Evolutionary conservation across 768 basidiomycete genomes (phyloP).

Genomic region (Trametes cinnabarina): DNA sequence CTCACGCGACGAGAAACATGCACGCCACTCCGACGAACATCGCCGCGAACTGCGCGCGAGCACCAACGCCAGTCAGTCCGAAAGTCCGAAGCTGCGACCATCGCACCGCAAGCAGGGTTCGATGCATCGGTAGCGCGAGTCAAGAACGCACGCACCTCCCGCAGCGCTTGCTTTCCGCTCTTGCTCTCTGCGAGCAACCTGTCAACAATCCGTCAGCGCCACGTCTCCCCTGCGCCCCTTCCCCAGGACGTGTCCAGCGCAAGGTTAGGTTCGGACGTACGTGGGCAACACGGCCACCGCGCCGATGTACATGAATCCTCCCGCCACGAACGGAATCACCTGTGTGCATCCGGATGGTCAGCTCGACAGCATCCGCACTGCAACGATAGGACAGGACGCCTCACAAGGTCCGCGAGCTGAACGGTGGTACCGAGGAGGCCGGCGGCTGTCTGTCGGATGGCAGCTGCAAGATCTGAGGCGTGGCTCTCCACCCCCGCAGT

Average conservation of each 20-base stretch:
- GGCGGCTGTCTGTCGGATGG: slow-evolving; percentile 68
- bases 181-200: slow-evolving; percentile 86
- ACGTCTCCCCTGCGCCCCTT: neutral
- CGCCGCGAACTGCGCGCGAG: slow-evolving; percentile 67
- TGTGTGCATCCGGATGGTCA: slow-evolving; percentile 28
- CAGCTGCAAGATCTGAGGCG: slow-evolving; percentile 67
- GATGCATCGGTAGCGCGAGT: neutral
- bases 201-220: slow-evolving; percentile 7
- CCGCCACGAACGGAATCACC: slow-evolving; percentile 89
- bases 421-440: slow-evolving; percentile 86
- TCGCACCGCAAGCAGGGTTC: no score
- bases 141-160: slow-evolving; percentile 59
- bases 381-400: slow-evolving; percentile 25
- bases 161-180: slow-evolving; percentile 83
- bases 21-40: slow-evolving; percentile 89
- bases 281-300: slow-evolving; percentile 89
- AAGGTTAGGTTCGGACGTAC: slow-evolving; percentile 45
- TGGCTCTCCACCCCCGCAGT: slow-evolving; percentile 37
- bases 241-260: neutral
- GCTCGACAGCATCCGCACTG: neutral
- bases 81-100: neutral
- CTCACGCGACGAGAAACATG: slow-evolving; percentile 92
- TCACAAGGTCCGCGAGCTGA: slow-evolving; percentile 74
- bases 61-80: neutral
- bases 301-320: slow-evolving; percentile 91